A percentile compares a stretch with the other conserved stretches of the same genome.
Conservation (phyloP, 768 basidiomycete species). For the Rhizopogon vinicolor region DNA sequence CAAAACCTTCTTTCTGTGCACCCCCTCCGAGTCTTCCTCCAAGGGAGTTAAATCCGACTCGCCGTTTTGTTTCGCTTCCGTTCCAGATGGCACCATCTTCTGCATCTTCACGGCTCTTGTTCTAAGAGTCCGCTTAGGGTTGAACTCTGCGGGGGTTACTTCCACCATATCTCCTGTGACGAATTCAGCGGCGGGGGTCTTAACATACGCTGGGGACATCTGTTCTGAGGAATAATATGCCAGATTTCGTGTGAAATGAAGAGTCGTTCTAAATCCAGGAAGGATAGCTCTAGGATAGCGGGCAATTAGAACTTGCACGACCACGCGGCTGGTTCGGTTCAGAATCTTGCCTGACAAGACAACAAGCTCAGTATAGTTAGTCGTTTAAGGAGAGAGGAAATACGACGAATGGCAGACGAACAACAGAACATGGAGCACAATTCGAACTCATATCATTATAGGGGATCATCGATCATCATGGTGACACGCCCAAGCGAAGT, state of each 20-base stretch:
- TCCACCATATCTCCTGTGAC: neutral
- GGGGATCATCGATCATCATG: neutral
- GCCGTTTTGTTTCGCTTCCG: neutral
- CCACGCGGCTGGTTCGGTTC: neutral
- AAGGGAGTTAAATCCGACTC: constrained; percentile 14
- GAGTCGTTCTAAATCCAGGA: neutral
- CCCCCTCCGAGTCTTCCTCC: constrained; percentile 3
- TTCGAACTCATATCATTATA: neutral
- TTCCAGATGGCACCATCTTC: neutral
- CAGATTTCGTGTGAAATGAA: neutral
- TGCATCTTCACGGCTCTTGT: neutral
- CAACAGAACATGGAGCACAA: no score
- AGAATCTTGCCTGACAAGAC: neutral
- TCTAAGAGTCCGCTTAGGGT: constrained; percentile 1
- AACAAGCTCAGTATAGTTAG: neutral
- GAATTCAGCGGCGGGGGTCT: neutral
- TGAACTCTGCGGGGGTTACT: neutral
- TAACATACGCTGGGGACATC: neutral
- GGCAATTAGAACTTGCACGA: neutral
- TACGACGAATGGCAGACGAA: neutral
- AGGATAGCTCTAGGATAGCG: neutral
- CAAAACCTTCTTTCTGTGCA: neutral
- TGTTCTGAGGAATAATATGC: neutral
- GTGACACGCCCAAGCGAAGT: neutral
- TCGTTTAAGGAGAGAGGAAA: neutral